Base-by-base conservation (phyloP, 2,329 filamentous ascomycete species). In the Nemania sp. region DNA sequence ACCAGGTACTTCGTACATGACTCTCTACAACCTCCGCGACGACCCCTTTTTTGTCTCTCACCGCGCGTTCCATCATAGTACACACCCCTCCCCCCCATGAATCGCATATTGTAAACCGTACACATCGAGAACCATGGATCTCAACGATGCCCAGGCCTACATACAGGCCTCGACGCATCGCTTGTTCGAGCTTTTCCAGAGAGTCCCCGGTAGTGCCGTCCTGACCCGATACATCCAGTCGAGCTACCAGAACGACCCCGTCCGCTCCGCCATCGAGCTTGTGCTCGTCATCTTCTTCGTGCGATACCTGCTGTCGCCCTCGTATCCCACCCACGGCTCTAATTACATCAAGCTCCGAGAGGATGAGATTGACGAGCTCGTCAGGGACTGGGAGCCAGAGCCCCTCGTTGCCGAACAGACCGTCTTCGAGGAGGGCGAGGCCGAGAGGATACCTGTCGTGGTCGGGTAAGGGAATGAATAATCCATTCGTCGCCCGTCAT, bases 321-420 rank as follows among this genome's bases (percentile, higher is more conserved):
- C 91, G 54, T 99, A 99, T 78, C 92, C 91, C 66, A 97, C 93
- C 15, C 87, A 90, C 73, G 94, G 93, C 75, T 90, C 91, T 68
- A 95, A 92, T 72, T 92, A 92, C 69, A 92, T 98, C 65, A 90
- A 91, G 70, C 81, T 99, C 64, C 90, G 89, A 10, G 93, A 97
- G 75, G 92, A 96, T 85, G 95, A 99, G 79, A 96, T 99, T 68
- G 95, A 99, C 72, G 95, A 99, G 72, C 79, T 99, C 60, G 90
- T 99, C 45, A 93, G 96, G 57, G 95, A 99, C 68, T 99, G 95
- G 95, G 89, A 87, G 7, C 96, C 95, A 0, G 95, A 99, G 76
- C 93, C 95, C 13, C 83, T 99, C 45, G 94, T 97, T 25, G 81
- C 87, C 5, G 81, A 87, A 21, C 85, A 88, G 64, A 93, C 89